phyloP scores from a whole-genome alignment of 2,329 filamentous ascomycete species.

The Penicillium decumbens region DNA sequence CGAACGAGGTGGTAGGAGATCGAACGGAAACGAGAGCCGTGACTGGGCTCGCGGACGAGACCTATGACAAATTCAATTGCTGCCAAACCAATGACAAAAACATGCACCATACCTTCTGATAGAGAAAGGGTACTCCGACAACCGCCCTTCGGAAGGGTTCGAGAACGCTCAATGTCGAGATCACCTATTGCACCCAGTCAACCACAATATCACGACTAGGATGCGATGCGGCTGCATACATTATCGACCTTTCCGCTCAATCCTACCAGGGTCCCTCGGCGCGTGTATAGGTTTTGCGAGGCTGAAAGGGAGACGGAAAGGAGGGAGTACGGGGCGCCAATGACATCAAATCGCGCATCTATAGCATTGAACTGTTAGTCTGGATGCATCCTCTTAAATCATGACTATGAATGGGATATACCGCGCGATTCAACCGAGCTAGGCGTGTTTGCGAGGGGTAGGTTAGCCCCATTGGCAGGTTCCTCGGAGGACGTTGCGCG shows the following conservation, averaged over 20 bases:
- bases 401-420: conserved; percentile 18
- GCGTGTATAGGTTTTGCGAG: conserved; percentile 88
- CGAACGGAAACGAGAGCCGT: conserved; percentile 86
- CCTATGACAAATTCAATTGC: conserved; percentile 41
- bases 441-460: conserved; percentile 37
- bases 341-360: conserved; percentile 94
- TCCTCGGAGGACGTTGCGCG: conserved; percentile 42
- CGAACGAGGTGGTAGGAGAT: conserved; percentile 78
- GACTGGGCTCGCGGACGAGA: conserved; percentile 81
- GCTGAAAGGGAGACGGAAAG: conserved; percentile 89
- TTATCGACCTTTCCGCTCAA: conserved; percentile 88
- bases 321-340: conserved; percentile 87
- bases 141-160: conserved; percentile 74
- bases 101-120: conserved; percentile 58
- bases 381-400: background rate
- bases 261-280: conserved; percentile 83
- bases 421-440: conserved; percentile 42
- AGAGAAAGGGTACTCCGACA: conserved; percentile 88
- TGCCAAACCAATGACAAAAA: background rate
- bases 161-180: conserved; percentile 83
- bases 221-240: conserved; percentile 48
- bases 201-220: background rate
- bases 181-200: conserved; percentile 52
- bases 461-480: conserved; percentile 35
- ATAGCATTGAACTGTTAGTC: conserved; percentile 14